Conservation (phyloP, 768 basidiomycete genomes). For the Gymnopilus dilepis region DNA sequence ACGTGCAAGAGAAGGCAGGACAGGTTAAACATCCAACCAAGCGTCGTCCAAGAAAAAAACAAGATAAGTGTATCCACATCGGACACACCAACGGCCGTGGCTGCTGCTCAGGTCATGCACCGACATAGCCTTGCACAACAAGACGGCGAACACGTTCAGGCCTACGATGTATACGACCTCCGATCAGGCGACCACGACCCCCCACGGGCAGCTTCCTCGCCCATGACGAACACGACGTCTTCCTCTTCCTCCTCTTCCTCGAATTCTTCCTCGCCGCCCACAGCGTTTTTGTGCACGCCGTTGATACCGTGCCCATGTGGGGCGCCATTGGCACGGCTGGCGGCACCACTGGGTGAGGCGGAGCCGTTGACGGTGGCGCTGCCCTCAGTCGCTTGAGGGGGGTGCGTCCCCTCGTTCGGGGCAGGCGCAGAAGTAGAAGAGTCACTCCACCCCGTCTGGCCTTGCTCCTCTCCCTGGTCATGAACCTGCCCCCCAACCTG, state of each 20-base stretch:
- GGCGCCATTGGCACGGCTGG: not conserved
- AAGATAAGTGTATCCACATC: too few relatives aligned
- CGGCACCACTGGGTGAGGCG: too few relatives aligned
- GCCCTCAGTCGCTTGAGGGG: not conserved
- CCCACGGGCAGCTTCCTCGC: constrained; percentile 39
- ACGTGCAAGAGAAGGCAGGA: not conserved
- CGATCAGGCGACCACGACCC: constrained; percentile 37
- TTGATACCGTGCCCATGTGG: not conserved
- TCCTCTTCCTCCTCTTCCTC: constrained; percentile 66
- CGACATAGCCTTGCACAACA: too few relatives aligned
- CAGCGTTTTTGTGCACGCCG: not conserved
- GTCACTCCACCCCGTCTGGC: not conserved
- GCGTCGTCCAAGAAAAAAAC: not conserved
- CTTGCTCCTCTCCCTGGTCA: not conserved
- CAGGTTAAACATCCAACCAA: not conserved
- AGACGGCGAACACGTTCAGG: too few relatives aligned
- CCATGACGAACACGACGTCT: constrained; percentile 79
- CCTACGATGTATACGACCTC: constrained; percentile 16
- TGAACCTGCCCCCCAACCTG: not conserved
- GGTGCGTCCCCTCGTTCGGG: not conserved
- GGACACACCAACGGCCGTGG: too few relatives aligned
- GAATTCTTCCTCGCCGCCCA: constrained; percentile 30
- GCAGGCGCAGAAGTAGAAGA: not conserved
- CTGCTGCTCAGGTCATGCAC: too few relatives aligned
- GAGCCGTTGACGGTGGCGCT: too few relatives aligned